Evolutionary conservation across 208 protist genomes (phyloP).

Genomic region (Acanthamoeba royreba): DNA sequence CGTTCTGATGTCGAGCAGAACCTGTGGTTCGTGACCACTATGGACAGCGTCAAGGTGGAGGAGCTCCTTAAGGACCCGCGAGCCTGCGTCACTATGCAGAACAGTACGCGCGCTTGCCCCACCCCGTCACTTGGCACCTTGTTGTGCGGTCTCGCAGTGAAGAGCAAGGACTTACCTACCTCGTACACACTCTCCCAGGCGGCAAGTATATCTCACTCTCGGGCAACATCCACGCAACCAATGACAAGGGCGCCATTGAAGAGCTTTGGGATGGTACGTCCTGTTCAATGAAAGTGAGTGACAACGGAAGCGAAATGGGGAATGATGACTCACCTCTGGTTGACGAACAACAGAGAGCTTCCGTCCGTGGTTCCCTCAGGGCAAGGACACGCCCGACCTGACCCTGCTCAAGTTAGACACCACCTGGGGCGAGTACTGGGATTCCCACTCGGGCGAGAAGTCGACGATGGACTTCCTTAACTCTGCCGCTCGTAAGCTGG

Average conservation of each 20-base stretch:
- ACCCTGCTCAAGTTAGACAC: background rate
- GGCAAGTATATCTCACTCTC: background rate
- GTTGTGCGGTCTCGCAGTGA: background rate
- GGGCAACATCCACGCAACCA: background rate
- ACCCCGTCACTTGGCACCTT: background rate
- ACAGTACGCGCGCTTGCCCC: background rate
- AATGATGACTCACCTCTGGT: no score
- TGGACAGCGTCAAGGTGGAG: background rate
- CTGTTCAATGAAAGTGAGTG: background rate
- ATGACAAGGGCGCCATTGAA: background rate
- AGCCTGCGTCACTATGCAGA: background rate
- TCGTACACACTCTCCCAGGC: no score
- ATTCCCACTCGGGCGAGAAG: no score
- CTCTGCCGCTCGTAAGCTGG: no score
- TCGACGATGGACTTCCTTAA: no score
- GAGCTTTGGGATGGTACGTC: background rate
- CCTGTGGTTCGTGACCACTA: constrained; percentile 1
- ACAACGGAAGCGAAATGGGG: no score
- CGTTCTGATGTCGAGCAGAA: background rate
- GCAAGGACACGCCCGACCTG: constrained; percentile 10
- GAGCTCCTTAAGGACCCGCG: background rate
- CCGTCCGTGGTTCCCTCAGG: background rate
- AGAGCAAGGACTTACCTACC: background rate
- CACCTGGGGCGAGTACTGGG: no score
- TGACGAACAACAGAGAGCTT: background rate